Conservation (phyloP, 2,329 filamentous ascomycete genomes). For the Alternaria triticimaculans region DNA sequence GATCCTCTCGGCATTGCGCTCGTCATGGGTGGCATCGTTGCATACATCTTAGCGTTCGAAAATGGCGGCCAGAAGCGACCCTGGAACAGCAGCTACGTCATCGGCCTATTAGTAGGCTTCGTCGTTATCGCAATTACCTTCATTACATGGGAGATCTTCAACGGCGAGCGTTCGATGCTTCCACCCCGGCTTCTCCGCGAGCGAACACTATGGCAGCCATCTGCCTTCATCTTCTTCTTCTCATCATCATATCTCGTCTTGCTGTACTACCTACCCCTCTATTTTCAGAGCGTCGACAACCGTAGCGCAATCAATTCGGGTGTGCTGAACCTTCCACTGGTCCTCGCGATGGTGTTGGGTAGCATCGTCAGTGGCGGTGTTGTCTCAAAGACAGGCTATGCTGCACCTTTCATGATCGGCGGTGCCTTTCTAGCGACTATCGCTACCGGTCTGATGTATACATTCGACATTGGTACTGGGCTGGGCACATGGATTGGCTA, state of each 20-base stretch:
- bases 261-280: conserved; percentile 58
- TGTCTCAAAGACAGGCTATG: conserved; percentile 40
- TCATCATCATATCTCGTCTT: conserved; percentile 47
- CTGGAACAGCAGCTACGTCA: conserved; percentile 48
- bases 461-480: conserved; percentile 45
- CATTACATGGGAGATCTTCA: conserved; percentile 44
- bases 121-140: conserved; percentile 48
- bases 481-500: conserved; percentile 55
- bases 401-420: conserved; percentile 40
- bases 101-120: conserved; percentile 56
- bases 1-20: conserved; percentile 53
- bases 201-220: conserved; percentile 44
- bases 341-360: conserved; percentile 41
- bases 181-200: conserved; percentile 48
- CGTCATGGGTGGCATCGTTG: conserved; percentile 49
- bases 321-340: conserved; percentile 52
- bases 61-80: conserved; percentile 46
- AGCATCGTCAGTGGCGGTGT: conserved; percentile 1
- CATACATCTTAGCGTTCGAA: conserved; percentile 56
- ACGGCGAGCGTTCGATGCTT: conserved; percentile 52
- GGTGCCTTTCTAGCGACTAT: conserved; percentile 41
- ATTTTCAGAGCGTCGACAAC: conserved; percentile 55
- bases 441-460: conserved; percentile 53
- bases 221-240: conserved; percentile 47
- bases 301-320: conserved; percentile 49